phyloP scores from a whole-genome alignment of 495 filamentous ascomycete genomes.

The Mycothermus thermophilus region DNA sequence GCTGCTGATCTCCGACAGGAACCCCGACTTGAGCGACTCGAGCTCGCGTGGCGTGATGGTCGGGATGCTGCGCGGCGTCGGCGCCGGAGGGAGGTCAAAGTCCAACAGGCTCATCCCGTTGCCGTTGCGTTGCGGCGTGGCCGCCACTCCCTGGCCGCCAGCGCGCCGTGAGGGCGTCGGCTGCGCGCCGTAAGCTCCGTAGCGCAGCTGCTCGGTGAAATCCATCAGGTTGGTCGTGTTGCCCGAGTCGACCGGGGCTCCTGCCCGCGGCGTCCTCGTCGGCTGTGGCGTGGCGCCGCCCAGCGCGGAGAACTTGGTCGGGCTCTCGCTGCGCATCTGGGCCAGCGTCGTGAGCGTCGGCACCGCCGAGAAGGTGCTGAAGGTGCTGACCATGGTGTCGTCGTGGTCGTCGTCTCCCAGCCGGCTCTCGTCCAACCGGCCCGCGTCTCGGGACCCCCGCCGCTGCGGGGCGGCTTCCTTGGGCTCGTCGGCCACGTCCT shows the following conservation, averaged over 20 bases:
- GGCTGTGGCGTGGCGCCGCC: conserved; percentile 22
- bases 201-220: conserved; percentile 64
- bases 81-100: conserved; percentile 79
- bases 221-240: conserved; percentile 71
- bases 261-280: conserved; percentile 46
- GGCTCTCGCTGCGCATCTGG: conserved; percentile 43
- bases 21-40: conserved; percentile 76
- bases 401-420: conserved; percentile 33
- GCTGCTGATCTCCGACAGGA: conserved; percentile 78
- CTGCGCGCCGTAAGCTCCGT: conserved; percentile 22
- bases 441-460: neutral
- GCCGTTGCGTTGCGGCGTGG: conserved; percentile 24
- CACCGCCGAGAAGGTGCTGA: conserved; percentile 76
- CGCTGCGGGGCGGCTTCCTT: neutral
- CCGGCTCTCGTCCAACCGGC: conserved; percentile 2
- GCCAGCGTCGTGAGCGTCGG: conserved; percentile 83
- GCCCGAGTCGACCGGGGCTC: conserved; percentile 18
- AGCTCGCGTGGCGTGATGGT: conserved; percentile 84
- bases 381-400: conserved; percentile 55
- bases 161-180: conserved; percentile 18
- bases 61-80: conserved; percentile 83
- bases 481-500: conserved; percentile 1
- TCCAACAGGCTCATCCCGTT: conserved; percentile 56
- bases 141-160: conserved; percentile 8
- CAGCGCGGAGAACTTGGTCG: conserved; percentile 28